phyloP scores from a whole-genome alignment of 164 flowering plant species.

The Echeveria elegans region DNA sequence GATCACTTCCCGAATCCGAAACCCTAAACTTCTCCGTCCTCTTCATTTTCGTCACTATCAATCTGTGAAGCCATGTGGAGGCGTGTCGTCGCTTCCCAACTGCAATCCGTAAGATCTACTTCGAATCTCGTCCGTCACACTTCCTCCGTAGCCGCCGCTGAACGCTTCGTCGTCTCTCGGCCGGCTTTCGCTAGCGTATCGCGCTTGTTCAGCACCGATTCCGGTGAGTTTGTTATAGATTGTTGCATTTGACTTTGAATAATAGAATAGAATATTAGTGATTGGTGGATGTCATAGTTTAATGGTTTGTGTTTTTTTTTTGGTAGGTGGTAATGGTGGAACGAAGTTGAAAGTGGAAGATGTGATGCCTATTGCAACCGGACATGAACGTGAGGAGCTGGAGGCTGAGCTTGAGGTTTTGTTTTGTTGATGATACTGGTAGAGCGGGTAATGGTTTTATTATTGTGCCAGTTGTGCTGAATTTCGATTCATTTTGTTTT shows the following conservation, averaged over 20 bases:
- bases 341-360: slow-evolving; percentile 24
- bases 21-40: background rate
- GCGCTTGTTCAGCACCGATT: slow-evolving; percentile 33
- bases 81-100: slow-evolving; percentile 35
- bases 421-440: no score
- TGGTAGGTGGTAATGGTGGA: slow-evolving; percentile 18
- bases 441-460: background rate
- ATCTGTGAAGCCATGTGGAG: slow-evolving; percentile 44
- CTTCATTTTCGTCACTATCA: background rate
- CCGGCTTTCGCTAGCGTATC: slow-evolving; percentile 22
- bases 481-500: slow-evolving; percentile 8
- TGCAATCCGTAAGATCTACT: slow-evolving; percentile 38
- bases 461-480: background rate
- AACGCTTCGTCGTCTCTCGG: slow-evolving; percentile 13
- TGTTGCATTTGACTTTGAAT: background rate
- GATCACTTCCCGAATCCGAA: background rate
- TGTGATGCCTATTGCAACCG: slow-evolving; percentile 8
- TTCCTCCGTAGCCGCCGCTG: background rate
- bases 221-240: slow-evolving; percentile 13
- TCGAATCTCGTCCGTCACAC: slow-evolving; percentile 13
- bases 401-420: slow-evolving; percentile 8
- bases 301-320: background rate
- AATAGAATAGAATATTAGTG: background rate
- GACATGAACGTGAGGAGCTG: slow-evolving; percentile 9
- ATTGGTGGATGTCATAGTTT: background rate